Evolutionary conservation across 2,329 filamentous ascomycete species (phyloP), one percentile per base, ranked within the genome.

Genomic region (Monilinia aucupariae): DNA sequence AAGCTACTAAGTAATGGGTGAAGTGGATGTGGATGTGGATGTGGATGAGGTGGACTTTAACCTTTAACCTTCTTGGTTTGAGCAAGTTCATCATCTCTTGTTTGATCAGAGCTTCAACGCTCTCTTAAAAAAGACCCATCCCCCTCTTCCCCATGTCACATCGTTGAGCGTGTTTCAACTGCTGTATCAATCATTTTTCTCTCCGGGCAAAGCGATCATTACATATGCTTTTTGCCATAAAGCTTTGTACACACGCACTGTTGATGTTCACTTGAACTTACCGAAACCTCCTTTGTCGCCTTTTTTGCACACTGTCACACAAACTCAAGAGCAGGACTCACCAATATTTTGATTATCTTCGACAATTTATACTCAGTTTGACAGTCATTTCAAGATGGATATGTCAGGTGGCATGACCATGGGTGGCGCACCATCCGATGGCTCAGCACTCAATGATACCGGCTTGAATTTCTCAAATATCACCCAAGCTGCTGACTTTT

Each of bases 391-490:
- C 59, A 63, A 58, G 25, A 68, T 68, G 66, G 64, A 67, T 50
- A 68, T 67, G 68, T 52, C 54, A 43, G 48, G 47, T 54, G 41
- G 45, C 15, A 68, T 68, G 67, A 59, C 43, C 50, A 69, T 69
- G 68, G 69, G 68, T 37, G 68, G 69, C 8, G 65, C 66, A 27
- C 63, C 68, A 32, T 47, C 65, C 48, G 65, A 66, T 50, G 58
- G 58, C 48, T 60, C 66, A 1, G 62, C 71, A 34, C 66, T 77
- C 22, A 74, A 71, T 45, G 66, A 72, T 41, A 68, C 69, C 2
- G 75, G 74, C 9, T 66, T 76, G n/a, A 71, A 76, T 55, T 74
- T 77, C 52, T 73, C 74, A 7, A 76, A 77, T 45, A 61, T 61
- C 8, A 75, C 73, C 0, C 73, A 76, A 62, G 75, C 75, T 6